Evolutionary conservation across 23 red algal species (phyloP), one percentile per base, ranked within the genome.

Genomic region (Pyropia yezoensis): DNA sequence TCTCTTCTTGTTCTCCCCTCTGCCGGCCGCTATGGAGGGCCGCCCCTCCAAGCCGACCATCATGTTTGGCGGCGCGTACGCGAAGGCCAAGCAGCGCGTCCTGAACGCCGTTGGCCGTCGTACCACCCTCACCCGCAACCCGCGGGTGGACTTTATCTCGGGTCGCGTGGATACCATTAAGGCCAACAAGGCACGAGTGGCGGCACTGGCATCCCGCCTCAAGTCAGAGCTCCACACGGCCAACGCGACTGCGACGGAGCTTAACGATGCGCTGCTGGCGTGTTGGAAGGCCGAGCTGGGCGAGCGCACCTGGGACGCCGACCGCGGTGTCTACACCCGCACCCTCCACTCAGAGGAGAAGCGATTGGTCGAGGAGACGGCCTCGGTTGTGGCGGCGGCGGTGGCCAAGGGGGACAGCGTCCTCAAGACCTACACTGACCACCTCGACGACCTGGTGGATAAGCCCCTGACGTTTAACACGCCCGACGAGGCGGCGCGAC

Each of bases 11-110:
- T 47, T 47, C 39, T 13, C 11, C 9, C 39, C 39, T 1, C 11
- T 47, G 39, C 39, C 39, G 4, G 39, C 39, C 12, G 11, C 39
- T 13, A 47, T 47, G 39, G 39, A 47, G 39, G 39, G 39, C 11
- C 39, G 39, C 39, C 39, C 39, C 39, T 47, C 39, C 39, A 47
- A 47, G 39, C 39, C 39, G 39, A 47, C 39, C 39, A 47, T 47
- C 39, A 47, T 47, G 39, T 47, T 95, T 59, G 80, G 82, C 54
- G 90, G 90, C 19, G 73, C 74, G 57, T 98, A 98, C 58, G 76
- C 82, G 18, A 98, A 98, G 74, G 86, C 94, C 52, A 98, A 98
- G 73, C 94, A 98, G 83, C 74, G 94, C 29, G 94, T 98, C 18
- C 74, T 98, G 33, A 98, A 98, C 59, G 79, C 59, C 54, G 70